Evolutionary conservation across 2,329 filamentous ascomycete species (phyloP).

Genomic region (Botrytis pseudocinerea): DNA sequence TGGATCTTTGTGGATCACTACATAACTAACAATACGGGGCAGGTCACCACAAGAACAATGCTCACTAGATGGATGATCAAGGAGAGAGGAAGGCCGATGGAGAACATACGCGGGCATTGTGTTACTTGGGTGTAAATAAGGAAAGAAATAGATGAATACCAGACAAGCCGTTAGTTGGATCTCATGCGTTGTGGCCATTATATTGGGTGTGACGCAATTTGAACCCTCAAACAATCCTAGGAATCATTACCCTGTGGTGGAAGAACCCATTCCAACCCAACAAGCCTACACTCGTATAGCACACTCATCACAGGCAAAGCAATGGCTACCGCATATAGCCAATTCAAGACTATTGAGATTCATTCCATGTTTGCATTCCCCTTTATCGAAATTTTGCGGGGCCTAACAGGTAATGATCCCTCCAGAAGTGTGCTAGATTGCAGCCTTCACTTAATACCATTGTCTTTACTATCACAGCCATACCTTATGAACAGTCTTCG

Average conservation of each 20-base stretch:
- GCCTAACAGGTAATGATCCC: neutral
- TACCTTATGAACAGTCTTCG: neutral
- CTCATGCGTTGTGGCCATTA: neutral
- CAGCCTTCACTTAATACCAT: neutral
- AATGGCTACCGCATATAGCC: neutral
- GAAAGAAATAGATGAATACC: conserved; percentile 29
- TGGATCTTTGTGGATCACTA: neutral
- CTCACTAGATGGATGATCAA: conserved; percentile 67
- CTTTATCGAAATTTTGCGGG: neutral
- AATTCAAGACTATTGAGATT: neutral
- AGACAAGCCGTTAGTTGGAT: conserved; percentile 18
- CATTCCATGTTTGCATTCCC: neutral
- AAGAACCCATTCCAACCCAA: neutral
- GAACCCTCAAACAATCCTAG: neutral
- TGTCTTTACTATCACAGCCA: neutral
- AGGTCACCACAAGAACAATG: conserved; percentile 99
- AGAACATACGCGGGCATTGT: conserved; percentile 16
- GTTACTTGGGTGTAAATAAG: conserved; percentile 38
- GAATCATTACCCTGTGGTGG: neutral
- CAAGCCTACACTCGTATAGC: neutral
- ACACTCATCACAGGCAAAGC: neutral
- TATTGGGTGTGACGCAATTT: conserved; percentile 13
- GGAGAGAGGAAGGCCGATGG: conserved; percentile 1
- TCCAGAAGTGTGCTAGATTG: neutral
- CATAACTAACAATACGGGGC: conserved; percentile 32